These are phyloP conservation scores for Rhytidiadelphus loreus DNA, from an alignment of 225 moss, liverwort and hornwort species.

Conservation along the genomic window DNA sequence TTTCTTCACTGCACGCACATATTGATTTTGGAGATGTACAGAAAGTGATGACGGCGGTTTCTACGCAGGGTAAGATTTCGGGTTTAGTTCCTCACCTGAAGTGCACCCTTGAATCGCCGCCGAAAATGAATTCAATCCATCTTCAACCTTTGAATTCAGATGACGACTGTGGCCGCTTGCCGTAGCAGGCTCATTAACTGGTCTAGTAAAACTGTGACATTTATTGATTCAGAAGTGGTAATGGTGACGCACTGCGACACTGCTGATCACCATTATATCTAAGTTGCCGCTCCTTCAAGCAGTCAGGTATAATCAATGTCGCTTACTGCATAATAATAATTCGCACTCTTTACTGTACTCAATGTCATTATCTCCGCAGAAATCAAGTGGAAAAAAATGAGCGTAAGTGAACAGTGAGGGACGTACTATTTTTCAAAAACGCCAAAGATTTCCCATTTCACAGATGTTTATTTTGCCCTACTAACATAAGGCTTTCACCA, in stretches of 20 bases:
- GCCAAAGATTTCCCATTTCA: no score
- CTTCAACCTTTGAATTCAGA: accelerated
- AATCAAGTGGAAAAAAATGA: accelerated
- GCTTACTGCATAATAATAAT: neutral
- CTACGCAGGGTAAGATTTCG: no score
- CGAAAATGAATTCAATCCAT: accelerated
- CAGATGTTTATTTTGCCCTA: no score
- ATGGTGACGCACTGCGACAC: neutral
- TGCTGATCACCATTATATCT: accelerated
- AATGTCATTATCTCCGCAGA: accelerated
- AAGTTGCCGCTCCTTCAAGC: accelerated
- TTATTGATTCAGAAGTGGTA: neutral
- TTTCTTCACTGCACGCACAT: no score
- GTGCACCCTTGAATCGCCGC: no score
- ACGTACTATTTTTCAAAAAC: no score
- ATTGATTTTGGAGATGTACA: no score
- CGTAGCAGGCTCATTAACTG: accelerated
- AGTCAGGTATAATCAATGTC: neutral
- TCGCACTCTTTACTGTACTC: neutral
- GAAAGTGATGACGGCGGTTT: no score
- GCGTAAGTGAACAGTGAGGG: no score
- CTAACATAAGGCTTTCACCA: no score
- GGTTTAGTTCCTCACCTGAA: no score
- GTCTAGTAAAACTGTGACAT: accelerated
- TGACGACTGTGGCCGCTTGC: accelerated